Base-by-base conservation (phyloP, 1,139 yeast genomes). In the Scheffersomyces illinoinensis region DNA sequence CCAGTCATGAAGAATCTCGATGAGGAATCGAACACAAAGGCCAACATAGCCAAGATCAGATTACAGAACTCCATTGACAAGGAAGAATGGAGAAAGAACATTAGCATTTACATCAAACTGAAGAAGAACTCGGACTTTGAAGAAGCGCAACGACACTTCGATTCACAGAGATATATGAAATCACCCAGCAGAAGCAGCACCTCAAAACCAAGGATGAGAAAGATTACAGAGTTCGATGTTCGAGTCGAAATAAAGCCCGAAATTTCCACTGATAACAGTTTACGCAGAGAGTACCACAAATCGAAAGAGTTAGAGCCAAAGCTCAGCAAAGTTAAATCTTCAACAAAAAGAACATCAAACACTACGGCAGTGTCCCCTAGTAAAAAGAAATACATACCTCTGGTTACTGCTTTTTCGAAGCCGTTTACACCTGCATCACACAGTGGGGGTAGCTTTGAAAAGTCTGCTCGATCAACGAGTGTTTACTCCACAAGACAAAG, bases 11-110 rank as follows among this genome's bases (percentile, higher is more conserved):
- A 66, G 4, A 57, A 59, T 8, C 64, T 78, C 50, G 71, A 71
- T 48, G 64, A 61, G n/a, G 72, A 68, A 1, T 58, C 67, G 47
- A 59, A 61, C 33, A 62, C 58, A 3, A 65, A 59, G 3, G 52
- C 68, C 8, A 59, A 69, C 65, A 62, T 72, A 6, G 70, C 71
- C 2, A 71, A 70, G 58, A 65, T 74, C 14, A 68, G 69, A 54
- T 62, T 78, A 53, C 81, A 80, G 59, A 72, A 68, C 48, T 70
- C 80, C 1, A 54, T 62, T 1, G 66, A 68, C 53, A 70, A 70
- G 55, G 64, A 64, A 2, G 71, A 67, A 55, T 76, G 78, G 76
- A 65, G 70, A 24, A 63, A 61, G 53, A 67, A 68, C 59, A 60
- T 71, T 54, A 62, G 61, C 54, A 62, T 61, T 19, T 68, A 63